Base-by-base conservation (phyloP, 2,329 filamentous ascomycete species). In the Penicillium sp. region DNA sequence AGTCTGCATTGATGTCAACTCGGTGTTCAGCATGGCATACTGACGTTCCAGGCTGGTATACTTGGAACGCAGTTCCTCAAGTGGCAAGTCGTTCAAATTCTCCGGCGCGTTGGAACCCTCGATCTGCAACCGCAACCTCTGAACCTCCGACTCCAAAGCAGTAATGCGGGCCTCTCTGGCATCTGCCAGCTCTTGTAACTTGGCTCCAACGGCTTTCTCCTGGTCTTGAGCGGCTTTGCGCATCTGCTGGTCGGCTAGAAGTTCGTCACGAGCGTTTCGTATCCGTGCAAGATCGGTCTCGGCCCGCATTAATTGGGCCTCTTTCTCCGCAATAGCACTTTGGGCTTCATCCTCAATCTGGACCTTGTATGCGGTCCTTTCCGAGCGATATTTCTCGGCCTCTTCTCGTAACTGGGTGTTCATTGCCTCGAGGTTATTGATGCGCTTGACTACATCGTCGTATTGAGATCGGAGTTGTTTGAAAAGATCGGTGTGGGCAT, bases 401-500 rank as follows among this genome's bases (percentile, higher is more conserved):
- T 95, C 89, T 62, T 94, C 86, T 23, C 85, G 81, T 19, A 97
- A 67, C 51, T 89, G 83, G 44, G 85, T 83, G 63, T 96, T 96
- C 9, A 83, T 86, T 3, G 88, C 88, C 65, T 97, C 91, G 10
- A 97, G 70, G 55, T 91, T 83, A 63, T 98, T 98, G 58, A 95
- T 83, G 25, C 88, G 83, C 64, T 87, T 91, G 53, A 96, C 88
- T 7, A 94, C 79, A 54, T 97, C 91, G 58, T 97, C 93, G 56
- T 94, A 87, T 57, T 96, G 88, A 16, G 78, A 79, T 68, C 90
- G 94, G 59, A 96, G 78, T 47, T 86, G 81, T 68, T 95, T 97
- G 76, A 95, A 98, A 3, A 95, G 77, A 56, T 96, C 89, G 4
- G 89, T 95, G 41, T 88, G 83, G 27, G 89, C 83, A 60, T 94